A percentile compares a stretch with the other conserved stretches of the same genome.
These are phyloP conservation scores for Tricholoma sp. DNA, from an alignment of 768 basidiomycete genomes.

Conservation along the genomic window DNA sequence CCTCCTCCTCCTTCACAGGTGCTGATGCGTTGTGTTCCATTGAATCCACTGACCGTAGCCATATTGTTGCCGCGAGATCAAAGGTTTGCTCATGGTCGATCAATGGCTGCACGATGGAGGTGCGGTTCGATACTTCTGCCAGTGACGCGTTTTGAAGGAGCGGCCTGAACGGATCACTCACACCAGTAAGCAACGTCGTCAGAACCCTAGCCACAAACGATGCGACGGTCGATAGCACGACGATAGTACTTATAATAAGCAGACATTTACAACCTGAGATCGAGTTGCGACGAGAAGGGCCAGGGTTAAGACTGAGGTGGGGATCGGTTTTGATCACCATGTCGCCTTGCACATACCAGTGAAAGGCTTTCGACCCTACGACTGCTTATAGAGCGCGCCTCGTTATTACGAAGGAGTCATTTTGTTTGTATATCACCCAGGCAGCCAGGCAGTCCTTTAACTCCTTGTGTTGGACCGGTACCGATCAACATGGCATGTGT, in stretches of 20 bases:
- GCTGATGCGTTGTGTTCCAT: neutral
- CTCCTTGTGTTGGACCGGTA: too few relatives aligned
- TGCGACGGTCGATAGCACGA: slow-evolving; percentile 3
- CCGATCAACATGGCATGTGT: too few relatives aligned
- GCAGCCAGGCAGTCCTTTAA: too few relatives aligned
- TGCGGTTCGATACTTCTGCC: slow-evolving; percentile 1
- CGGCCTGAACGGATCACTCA: slow-evolving; percentile 7
- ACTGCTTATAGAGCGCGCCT: too few relatives aligned
- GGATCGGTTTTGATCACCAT: neutral
- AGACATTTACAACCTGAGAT: slow-evolving; percentile 11
- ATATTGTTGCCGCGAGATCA: slow-evolving; percentile 17
- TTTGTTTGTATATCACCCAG: too few relatives aligned
- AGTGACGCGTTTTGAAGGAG: slow-evolving; percentile 8
- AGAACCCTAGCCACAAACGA: slow-evolving; percentile 2
- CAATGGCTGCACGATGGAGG: slow-evolving; percentile 10
- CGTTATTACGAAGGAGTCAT: too few relatives aligned
- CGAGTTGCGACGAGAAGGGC: slow-evolving; percentile 3
- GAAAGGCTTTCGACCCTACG: neutral
- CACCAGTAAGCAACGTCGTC: neutral
- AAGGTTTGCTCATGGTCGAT: slow-evolving; percentile 13
- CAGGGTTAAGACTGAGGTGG: neutral
- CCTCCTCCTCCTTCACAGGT: neutral
- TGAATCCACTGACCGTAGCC: slow-evolving; percentile 8
- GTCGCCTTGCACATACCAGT: neutral
- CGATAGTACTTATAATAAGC: neutral